phyloP scores from a whole-genome alignment of 2,329 filamentous ascomycete species.

The Aspergillus versicolor region DNA sequence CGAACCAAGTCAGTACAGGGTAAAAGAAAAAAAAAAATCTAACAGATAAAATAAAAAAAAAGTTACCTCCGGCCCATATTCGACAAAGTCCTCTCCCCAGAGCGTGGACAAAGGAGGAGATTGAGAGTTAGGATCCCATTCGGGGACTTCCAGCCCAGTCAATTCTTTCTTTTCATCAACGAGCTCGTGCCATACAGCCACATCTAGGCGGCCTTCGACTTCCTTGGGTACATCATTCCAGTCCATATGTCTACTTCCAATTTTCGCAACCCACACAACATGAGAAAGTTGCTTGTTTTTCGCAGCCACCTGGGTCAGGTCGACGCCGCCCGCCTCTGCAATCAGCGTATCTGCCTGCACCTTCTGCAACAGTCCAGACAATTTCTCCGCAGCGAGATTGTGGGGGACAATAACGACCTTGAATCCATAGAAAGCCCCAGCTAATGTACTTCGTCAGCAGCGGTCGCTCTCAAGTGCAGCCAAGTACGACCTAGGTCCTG shows the following conservation, averaged over 20 bases:
- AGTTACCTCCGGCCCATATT: slow-evolving; percentile 69
- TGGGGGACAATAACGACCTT: slow-evolving; percentile 84
- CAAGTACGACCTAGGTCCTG: background rate
- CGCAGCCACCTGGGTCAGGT: slow-evolving; percentile 70
- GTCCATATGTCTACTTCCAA: slow-evolving; percentile 87
- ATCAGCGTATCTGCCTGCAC: slow-evolving; percentile 79
- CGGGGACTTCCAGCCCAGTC: slow-evolving; percentile 64
- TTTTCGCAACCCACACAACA: slow-evolving; percentile 89
- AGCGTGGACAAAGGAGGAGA: slow-evolving; percentile 47
- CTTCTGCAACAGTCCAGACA: slow-evolving; percentile 70
- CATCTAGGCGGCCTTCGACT: slow-evolving; percentile 70
- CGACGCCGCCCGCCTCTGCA: slow-evolving; percentile 81
- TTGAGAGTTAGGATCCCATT: slow-evolving; percentile 54
- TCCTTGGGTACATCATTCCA: slow-evolving; percentile 87
- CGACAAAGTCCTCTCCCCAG: slow-evolving; percentile 66
- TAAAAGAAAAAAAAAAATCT: background rate
- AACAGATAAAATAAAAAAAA: background rate
- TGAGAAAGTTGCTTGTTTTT: slow-evolving; percentile 70
- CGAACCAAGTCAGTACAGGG: background rate
- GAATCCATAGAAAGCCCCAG: slow-evolving; percentile 84
- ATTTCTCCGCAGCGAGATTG: slow-evolving; percentile 66
- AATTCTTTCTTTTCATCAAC: slow-evolving; percentile 66
- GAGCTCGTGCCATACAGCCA: slow-evolving; percentile 92
- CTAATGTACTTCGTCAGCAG: slow-evolving; percentile 41
- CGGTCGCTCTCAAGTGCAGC: background rate